Evolutionary conservation across 805 yeast species (phyloP).

Genomic region (Wickerhamiella vanderwaltii): DNA sequence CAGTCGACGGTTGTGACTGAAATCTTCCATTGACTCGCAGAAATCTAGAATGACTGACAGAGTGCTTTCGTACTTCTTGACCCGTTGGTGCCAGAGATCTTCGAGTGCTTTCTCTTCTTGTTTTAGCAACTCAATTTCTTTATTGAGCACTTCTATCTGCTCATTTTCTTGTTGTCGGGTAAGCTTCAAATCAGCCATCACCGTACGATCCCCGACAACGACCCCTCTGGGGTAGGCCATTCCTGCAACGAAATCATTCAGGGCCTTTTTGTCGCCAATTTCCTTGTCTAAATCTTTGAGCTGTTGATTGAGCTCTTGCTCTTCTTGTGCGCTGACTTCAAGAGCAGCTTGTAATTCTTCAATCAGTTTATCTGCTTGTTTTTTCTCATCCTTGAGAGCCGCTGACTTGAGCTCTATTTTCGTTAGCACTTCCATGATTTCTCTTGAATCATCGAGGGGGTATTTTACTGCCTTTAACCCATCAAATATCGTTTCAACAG

Average conservation of each 20-base stretch:
- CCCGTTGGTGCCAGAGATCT: not conserved
- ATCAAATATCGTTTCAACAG: too few relatives aligned
- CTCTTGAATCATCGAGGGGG: not conserved
- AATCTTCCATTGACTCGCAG: not conserved
- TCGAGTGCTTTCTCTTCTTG: not conserved
- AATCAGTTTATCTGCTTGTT: not conserved
- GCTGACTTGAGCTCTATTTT: not conserved
- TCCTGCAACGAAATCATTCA: not conserved
- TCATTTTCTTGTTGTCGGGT: slow-evolving; percentile 5
- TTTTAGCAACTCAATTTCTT: not conserved
- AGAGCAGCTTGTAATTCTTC: not conserved
- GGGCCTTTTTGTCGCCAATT: not conserved
- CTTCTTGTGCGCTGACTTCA: not conserved
- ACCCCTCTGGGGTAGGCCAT: not conserved
- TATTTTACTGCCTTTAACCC: not conserved
- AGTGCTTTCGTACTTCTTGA: not conserved
- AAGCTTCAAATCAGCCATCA: not conserved
- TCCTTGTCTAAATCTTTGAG: not conserved
- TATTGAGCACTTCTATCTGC: not conserved
- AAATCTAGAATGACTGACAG: not conserved
- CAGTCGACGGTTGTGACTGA: not conserved
- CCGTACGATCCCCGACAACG: not conserved
- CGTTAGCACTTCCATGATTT: not conserved
- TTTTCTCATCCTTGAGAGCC: not conserved
- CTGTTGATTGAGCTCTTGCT: not conserved